Conservation (phyloP, 2,329 filamentous ascomycete species). For the Neobulgaria alba region DNA sequence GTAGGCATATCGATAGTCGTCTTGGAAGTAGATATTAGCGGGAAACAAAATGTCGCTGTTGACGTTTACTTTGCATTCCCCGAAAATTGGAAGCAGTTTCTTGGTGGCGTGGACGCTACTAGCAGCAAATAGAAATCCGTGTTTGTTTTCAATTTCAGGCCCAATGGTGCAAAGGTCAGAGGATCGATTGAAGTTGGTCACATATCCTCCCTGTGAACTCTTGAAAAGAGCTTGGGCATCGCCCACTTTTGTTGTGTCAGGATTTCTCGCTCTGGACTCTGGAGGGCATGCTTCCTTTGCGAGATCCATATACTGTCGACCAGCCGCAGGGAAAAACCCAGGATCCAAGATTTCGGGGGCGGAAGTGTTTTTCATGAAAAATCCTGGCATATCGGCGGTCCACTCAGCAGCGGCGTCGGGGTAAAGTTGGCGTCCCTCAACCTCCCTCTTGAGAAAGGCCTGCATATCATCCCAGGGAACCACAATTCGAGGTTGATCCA, state of each 20-base stretch:
- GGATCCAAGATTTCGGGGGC: constrained; percentile 14
- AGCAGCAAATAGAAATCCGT: constrained; percentile 49
- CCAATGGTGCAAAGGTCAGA: constrained; percentile 50
- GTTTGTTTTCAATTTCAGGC: constrained; percentile 38
- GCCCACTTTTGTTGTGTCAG: constrained; percentile 25
- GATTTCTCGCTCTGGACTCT: constrained; percentile 39
- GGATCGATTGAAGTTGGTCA: constrained; percentile 50
- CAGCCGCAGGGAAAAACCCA: constrained; percentile 26
- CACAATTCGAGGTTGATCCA: constrained; percentile 56
- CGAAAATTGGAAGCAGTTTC: constrained; percentile 51
- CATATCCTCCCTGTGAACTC: constrained; percentile 40
- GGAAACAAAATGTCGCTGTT: constrained; percentile 59
- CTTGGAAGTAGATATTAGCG: constrained; percentile 54
- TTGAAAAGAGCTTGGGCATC: constrained; percentile 32
- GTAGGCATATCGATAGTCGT: constrained; percentile 51
- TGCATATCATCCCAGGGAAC: constrained; percentile 50
- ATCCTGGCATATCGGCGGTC: constrained; percentile 33
- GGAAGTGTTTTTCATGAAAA: constrained; percentile 17
- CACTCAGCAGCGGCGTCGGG: constrained; percentile 35
- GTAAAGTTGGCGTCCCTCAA: constrained; percentile 34
- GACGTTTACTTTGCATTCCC: constrained; percentile 52
- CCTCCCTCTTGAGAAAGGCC: constrained; percentile 40
- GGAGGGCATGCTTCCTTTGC: constrained; percentile 49
- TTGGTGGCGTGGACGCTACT: constrained; percentile 42
- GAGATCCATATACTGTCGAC: constrained; percentile 50